phyloP scores from a whole-genome alignment of 805 yeast genomes.

The Myxozyma udenii region DNA sequence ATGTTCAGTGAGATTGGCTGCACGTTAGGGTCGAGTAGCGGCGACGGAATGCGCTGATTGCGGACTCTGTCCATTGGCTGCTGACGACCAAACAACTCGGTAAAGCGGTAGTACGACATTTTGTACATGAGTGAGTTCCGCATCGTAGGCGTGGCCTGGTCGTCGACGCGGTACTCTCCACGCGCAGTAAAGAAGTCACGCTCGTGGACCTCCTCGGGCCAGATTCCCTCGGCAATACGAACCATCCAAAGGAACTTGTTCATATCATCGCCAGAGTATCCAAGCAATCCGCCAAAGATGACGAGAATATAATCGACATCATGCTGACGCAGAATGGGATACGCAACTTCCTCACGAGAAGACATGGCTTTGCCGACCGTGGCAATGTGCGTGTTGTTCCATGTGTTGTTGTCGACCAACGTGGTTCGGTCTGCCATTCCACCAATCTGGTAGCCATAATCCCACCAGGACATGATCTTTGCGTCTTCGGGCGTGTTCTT shows the following conservation, averaged over 20 bases:
- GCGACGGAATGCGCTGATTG: constrained; percentile 62
- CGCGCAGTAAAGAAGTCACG: constrained; percentile 73
- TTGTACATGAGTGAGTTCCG: constrained; percentile 88
- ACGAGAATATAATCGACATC: constrained; percentile 94
- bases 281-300: constrained; percentile 90
- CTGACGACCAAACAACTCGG: constrained; percentile 61
- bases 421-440: constrained; percentile 99
- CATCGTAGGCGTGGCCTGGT: constrained; percentile 79
- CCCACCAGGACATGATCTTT: constrained; percentile 99
- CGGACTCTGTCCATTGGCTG: constrained; percentile 83
- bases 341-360: constrained; percentile 80
- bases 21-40: constrained; percentile 27
- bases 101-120: constrained; percentile 84
- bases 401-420: constrained; percentile 95
- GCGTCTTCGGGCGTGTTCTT: constrained; percentile 97
- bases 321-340: constrained; percentile 80
- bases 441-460: constrained; percentile 98
- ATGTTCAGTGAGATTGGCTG: constrained; percentile 59
- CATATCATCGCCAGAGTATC: constrained; percentile 93
- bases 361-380: constrained; percentile 99
- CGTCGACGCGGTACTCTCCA: constrained; percentile 89
- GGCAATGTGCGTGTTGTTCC: constrained; percentile 99
- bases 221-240: constrained; percentile 95
- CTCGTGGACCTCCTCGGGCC: constrained; percentile 98
- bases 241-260: constrained; percentile 99